Evolutionary conservation across 148 eudicot species (phyloP).

Genomic region (Nepenthes mirabilis): DNA sequence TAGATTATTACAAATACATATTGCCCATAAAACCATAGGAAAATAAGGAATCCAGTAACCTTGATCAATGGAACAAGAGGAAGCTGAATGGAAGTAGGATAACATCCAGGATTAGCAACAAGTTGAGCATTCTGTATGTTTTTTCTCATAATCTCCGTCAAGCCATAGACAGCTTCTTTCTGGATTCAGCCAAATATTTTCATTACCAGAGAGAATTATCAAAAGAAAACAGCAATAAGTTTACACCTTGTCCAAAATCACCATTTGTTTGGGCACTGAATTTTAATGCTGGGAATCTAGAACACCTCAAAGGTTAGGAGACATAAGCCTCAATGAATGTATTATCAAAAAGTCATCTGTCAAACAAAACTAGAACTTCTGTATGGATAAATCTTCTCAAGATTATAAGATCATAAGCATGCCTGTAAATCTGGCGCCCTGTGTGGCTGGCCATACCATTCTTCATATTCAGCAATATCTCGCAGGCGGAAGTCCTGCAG

Average conservation of each 20-base stretch:
- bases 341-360: not conserved
- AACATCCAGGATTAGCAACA: slow-evolving; percentile 97
- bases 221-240: not conserved
- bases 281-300: no score
- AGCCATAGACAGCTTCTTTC: slow-evolving; percentile 90
- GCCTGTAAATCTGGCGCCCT: slow-evolving; percentile 82
- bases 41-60: slow-evolving; percentile 24
- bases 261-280: no score
- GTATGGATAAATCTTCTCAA: not conserved
- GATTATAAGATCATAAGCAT: slow-evolving; percentile 2
- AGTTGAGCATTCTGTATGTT: slow-evolving; percentile 61
- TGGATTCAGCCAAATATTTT: slow-evolving; percentile 16
- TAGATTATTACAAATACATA: no score
- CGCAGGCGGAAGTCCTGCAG: slow-evolving; percentile 79
- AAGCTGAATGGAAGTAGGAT: slow-evolving; percentile 82
- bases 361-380: not conserved
- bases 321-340: not conserved
- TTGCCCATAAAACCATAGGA: not conserved
- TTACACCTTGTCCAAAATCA: not conserved
- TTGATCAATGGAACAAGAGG: slow-evolving; percentile 85
- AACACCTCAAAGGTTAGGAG: not conserved
- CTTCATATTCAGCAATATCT: slow-evolving; percentile 62
- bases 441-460: slow-evolving; percentile 97
- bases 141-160: slow-evolving; percentile 63
- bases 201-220: slow-evolving; percentile 1